Conservation (phyloP, 2,329 filamentous ascomycete species). For the Aspergillus oerlinghausenensis region DNA sequence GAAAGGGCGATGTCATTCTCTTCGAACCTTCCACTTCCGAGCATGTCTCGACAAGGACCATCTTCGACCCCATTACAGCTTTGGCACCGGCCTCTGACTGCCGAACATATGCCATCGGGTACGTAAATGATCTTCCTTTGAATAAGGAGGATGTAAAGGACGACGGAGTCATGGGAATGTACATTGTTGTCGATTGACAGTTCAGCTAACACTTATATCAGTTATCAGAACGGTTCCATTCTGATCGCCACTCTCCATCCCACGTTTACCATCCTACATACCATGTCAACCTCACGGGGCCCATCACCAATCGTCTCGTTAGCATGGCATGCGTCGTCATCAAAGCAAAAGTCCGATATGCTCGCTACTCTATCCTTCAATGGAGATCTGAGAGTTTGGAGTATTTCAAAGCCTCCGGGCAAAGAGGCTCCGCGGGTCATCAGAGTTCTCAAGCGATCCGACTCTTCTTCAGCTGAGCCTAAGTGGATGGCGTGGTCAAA, state of each 20-base stretch:
- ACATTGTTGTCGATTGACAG: neutral
- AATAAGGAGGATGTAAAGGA: neutral
- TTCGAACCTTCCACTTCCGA: slow-evolving; percentile 93
- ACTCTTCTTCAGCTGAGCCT: slow-evolving; percentile 66
- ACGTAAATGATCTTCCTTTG: slow-evolving; percentile 26
- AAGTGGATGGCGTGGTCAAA: slow-evolving; percentile 99
- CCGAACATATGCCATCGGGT: slow-evolving; percentile 95
- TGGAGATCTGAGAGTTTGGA: slow-evolving; percentile 93
- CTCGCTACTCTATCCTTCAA: slow-evolving; percentile 87
- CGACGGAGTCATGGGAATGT: neutral
- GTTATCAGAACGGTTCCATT: slow-evolving; percentile 92
- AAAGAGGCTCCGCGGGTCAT: slow-evolving; percentile 81
- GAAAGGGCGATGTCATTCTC: slow-evolving; percentile 85
- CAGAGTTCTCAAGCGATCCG: slow-evolving; percentile 74
- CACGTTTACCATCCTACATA: slow-evolving; percentile 89
- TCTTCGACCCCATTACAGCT: slow-evolving; percentile 93
- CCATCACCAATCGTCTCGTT: slow-evolving; percentile 85
- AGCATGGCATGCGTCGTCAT: slow-evolving; percentile 93
- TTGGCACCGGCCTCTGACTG: slow-evolving; percentile 85
- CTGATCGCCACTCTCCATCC: slow-evolving; percentile 85
- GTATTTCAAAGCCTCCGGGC: slow-evolving; percentile 74
- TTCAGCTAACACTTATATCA: slow-evolving; percentile 34
- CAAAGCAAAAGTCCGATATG: slow-evolving; percentile 97
- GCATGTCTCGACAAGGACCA: slow-evolving; percentile 83
- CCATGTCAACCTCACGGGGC: slow-evolving; percentile 73